Evolutionary conservation across 495 filamentous ascomycete species (phyloP), one percentile per base, ranked within the genome.

Genomic region (Penicillium arizonense): DNA sequence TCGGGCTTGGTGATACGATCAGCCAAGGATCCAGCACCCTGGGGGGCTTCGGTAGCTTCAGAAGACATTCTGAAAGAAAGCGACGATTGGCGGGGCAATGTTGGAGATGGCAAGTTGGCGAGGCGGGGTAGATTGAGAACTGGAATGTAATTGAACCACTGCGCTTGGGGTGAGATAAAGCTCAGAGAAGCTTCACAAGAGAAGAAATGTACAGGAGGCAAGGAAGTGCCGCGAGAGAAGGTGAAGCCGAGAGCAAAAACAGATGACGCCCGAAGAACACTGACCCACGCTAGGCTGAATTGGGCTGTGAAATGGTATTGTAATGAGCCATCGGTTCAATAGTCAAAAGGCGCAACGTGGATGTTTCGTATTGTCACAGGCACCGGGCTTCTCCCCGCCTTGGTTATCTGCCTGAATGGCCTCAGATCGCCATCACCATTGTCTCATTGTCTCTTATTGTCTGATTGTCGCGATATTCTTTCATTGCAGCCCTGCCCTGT

Each of bases 1-100:
- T 73, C 70, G 18, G 77, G 72, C 47, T 76, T 72, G 54, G 80
- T 77, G 65, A 87, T 80, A 55, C 85, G 85, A 62, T 83, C 83
- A 23, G 79, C 87, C 45, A 87, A 74, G 52, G 87, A 80, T 44
- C 64, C 65, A 11, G 63, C 57, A 12, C 59, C 58, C 37, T 68
- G 38, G 13, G 67, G 13, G 32, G 52, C 40, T 18, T 70, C 62
- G 10, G 58, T 40, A 13, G 60, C 63, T 34, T 72, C 73, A 14
- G 70, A 60, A 11, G 73, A 52, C 73, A 75, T 77, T 39, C 16
- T 54, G 44, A 16, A 32, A 43, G 3, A 7, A 2, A 10, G 11
- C n/a, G 32, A n/a, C 10, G 43, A 13, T 24, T 30, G 26, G 37
- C 20, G 39, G 20, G 34, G 38, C 24, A 11, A 44, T 5, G 4